Percentiles rank a stretch among this genome's conserved stretches.
Evolutionary conservation across 768 basidiomycete genomes (phyloP).

Genomic region (Termitomyces sp.): DNA sequence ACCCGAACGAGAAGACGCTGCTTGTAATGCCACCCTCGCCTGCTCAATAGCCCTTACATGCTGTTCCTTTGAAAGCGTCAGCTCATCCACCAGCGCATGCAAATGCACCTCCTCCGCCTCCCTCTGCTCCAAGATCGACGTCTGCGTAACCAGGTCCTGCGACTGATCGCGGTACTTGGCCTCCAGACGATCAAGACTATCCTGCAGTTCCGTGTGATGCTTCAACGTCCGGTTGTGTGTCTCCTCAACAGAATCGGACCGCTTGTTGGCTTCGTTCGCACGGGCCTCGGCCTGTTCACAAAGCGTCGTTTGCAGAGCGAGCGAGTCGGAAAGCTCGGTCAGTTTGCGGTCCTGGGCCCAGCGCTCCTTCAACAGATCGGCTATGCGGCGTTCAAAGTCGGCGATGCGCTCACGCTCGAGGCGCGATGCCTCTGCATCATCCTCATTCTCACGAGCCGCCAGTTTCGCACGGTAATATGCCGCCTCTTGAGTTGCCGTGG

Average conservation of each 20-base stretch:
- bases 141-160: slow-evolving; percentile 69
- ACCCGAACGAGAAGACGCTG: slow-evolving; percentile 71
- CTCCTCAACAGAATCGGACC: slow-evolving; percentile 72
- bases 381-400: slow-evolving; percentile 72
- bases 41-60: slow-evolving; percentile 89
- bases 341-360: slow-evolving; percentile 67
- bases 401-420: slow-evolving; percentile 76
- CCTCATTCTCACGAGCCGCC: slow-evolving; percentile 74
- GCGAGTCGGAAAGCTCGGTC: slow-evolving; percentile 65
- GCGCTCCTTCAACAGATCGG: slow-evolving; percentile 58
- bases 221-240: slow-evolving; percentile 60
- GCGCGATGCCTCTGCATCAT: slow-evolving; percentile 59
- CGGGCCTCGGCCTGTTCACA: slow-evolving; percentile 79
- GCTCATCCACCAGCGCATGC: slow-evolving; percentile 68
- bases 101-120: slow-evolving; percentile 73
- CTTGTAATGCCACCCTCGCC: slow-evolving; percentile 70
- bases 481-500: slow-evolving; percentile 86
- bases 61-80: slow-evolving; percentile 69
- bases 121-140: slow-evolving; percentile 70
- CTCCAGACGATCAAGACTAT: slow-evolving; percentile 57
- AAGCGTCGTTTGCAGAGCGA: slow-evolving; percentile 74
- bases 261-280: slow-evolving; percentile 67
- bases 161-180: slow-evolving; percentile 69
- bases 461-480: slow-evolving; percentile 95
- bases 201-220: slow-evolving; percentile 69